Evolutionary conservation across 2,329 filamentous ascomycete species (phyloP).

Genomic region (Neonectria magnoliae): DNA sequence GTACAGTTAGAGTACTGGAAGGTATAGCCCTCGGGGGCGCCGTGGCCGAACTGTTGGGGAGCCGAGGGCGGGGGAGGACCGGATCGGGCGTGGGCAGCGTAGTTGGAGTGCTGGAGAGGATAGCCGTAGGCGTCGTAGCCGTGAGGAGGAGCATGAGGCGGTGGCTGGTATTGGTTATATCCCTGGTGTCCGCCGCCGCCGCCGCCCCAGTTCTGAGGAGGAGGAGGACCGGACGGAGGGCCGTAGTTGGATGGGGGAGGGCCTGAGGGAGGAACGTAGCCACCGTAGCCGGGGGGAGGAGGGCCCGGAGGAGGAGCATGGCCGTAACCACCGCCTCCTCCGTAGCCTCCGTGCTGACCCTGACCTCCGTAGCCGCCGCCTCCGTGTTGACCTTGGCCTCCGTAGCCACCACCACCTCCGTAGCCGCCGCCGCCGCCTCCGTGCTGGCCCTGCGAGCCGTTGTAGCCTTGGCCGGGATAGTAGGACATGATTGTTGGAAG

Average conservation of each 20-base stretch:
- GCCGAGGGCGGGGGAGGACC: constrained; percentile 58
- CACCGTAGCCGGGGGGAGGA: constrained; percentile 43
- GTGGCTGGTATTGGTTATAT: constrained; percentile 45
- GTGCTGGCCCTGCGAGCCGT: constrained; percentile 48
- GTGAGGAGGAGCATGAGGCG: constrained; percentile 53
- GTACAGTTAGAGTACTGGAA: constrained; percentile 83
- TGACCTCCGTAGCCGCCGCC: constrained; percentile 35
- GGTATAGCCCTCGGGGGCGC: constrained; percentile 73
- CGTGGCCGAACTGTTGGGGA: constrained; percentile 70
- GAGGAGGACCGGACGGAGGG: constrained; percentile 37
- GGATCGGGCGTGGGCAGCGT: constrained; percentile 44
- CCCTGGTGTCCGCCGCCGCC: constrained; percentile 26
- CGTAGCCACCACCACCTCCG: constrained; percentile 34
- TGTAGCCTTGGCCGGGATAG: constrained; percentile 54
- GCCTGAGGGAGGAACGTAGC: constrained; percentile 41
- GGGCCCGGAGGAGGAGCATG: constrained; percentile 35
- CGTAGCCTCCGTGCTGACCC: constrained; percentile 18
- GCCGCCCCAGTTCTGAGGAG: constrained; percentile 33
- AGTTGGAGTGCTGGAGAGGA: constrained; percentile 46
- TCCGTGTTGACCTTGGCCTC: constrained; percentile 17
- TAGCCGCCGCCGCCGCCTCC: constrained; percentile 38
- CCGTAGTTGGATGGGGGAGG: constrained; percentile 42
- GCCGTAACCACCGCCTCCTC: constrained; percentile 41
- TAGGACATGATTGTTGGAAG: constrained; percentile 47
- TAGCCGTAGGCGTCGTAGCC: constrained; percentile 60